Percentiles rank a stretch among this genome's conserved stretches.
Conservation (phyloP, 2,329 filamentous ascomycete genomes). For the Penicillium sp. region DNA sequence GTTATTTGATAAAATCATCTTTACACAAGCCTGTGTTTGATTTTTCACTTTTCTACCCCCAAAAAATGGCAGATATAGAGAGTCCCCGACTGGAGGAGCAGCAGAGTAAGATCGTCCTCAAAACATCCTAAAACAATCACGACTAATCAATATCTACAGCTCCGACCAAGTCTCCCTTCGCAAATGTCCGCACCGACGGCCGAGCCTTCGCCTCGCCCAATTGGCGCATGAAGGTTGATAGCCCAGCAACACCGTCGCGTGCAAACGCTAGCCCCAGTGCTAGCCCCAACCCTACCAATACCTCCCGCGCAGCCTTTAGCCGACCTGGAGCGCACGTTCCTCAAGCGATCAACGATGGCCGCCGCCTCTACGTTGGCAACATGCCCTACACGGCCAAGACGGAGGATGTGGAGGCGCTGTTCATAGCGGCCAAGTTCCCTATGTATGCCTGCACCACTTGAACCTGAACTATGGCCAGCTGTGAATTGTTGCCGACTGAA, state of each 20-base stretch:
- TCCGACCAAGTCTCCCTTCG: constrained; percentile 30
- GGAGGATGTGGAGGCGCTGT: constrained; percentile 51
- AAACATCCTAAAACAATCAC: constrained; percentile 14
- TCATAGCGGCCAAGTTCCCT: constrained; percentile 41
- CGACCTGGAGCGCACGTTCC: constrained; percentile 33
- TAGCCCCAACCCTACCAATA: constrained; percentile 21
- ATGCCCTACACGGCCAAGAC: constrained; percentile 55
- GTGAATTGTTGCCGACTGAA: constrained; percentile 19
- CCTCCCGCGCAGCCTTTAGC: constrained; percentile 34
- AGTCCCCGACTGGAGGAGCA: constrained; percentile 32
- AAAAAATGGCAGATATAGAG: constrained; percentile 33
- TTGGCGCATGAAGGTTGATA: constrained; percentile 44
- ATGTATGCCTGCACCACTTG: constrained; percentile 31
- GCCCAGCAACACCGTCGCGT: constrained; percentile 31
- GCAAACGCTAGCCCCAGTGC: constrained; percentile 12
- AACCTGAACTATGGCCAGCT: constrained; percentile 2
- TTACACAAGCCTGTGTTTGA: neutral
- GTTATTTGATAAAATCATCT: neutral
- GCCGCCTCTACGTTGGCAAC: constrained; percentile 56
- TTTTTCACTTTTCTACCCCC: neutral
- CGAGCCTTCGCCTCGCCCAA: constrained; percentile 43
- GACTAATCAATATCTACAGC: constrained; percentile 24
- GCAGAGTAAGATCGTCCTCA: constrained; percentile 30
- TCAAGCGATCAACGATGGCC: constrained; percentile 42
- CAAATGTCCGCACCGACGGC: constrained; percentile 37